A percentile compares a stretch with the other conserved stretches of the same genome.
Conservation (phyloP, 148 eudicot genomes). For the Cornus controversa region DNA sequence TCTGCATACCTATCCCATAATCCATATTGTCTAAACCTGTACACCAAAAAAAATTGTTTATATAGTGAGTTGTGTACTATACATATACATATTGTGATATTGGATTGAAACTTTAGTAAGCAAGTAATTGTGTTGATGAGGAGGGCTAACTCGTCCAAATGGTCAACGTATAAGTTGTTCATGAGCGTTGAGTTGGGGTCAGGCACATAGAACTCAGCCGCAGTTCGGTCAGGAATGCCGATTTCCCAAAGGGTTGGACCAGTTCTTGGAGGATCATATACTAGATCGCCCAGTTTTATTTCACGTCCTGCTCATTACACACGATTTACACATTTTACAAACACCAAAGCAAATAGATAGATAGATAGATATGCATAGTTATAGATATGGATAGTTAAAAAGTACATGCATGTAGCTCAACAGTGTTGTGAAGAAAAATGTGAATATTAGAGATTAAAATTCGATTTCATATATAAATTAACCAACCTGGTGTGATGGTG, state of each 20-base stretch:
- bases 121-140: background rate
- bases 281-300: constrained; percentile 33
- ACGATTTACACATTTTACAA: background rate
- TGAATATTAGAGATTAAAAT: too few species aligned
- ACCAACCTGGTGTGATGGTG: constrained; percentile 51
- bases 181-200: constrained; percentile 51
- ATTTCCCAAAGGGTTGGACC: constrained; percentile 91
- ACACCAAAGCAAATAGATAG: background rate
- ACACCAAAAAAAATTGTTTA: background rate
- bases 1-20: constrained; percentile 82
- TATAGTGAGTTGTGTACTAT: too few species aligned
- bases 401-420: background rate
- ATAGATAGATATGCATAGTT: too few species aligned
- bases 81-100: background rate
- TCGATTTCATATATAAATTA: background rate
- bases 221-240: constrained; percentile 70
- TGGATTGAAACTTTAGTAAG: background rate
- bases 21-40: constrained; percentile 81
- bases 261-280: constrained; percentile 58
- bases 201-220: constrained; percentile 71
- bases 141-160: constrained; percentile 37
- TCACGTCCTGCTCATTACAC: constrained; percentile 28
- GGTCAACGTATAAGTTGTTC: constrained; percentile 40
- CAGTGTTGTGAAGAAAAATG: too few species aligned
- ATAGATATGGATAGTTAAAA: too few species aligned